Base-by-base conservation (phyloP, 2,329 filamentous ascomycete genomes). In the Lasiodiplodia citricola region DNA sequence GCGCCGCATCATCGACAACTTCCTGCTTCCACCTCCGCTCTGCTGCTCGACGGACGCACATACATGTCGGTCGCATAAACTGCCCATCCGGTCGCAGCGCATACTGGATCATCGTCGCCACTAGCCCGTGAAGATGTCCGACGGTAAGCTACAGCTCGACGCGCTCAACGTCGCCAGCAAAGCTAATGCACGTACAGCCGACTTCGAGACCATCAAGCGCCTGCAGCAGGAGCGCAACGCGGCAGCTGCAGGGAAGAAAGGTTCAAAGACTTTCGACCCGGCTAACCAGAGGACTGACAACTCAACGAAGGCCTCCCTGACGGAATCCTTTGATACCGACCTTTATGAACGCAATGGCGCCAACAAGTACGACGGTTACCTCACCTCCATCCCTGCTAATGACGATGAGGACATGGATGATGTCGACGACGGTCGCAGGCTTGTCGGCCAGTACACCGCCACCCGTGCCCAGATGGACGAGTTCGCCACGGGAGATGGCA, bases 401-500 rank as follows among this genome's bases (percentile, higher is more conserved):
- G 92, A 91, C 77, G 92, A 93, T 70, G 92, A 94, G 72, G 91
- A 92, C 70, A 93, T 93, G 88, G 92, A 91, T 79, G 91, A 92
- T 79, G 90, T 84, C n/a, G 79, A 83, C 56, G 84, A 79, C 74
- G 90, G 92, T 74, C 88, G 91, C 75, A 89, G 93, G 70, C 85
- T 99, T 70, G 91, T 97, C 41, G 95, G 94, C 71, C 96, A 98
- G 81, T 99, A 99, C 82, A 99, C 96, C 44, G 96, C 96, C 31
- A 95, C 94, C 50, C 91, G 89, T 73, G 90, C 92, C 63, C 93
- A 97, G 82, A 94, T 99, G 77, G 93, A 97, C 78, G 96, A 99
- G 82, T 97, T 97, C 81, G 91, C 95, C 28, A 90, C 88, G 66
- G 94, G 94, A 67, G 94, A 92, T 54, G 93, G 95, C 31, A 95